Conservation (phyloP, 306 rosid species). For the Ammopiptanthus mongolicus region DNA sequence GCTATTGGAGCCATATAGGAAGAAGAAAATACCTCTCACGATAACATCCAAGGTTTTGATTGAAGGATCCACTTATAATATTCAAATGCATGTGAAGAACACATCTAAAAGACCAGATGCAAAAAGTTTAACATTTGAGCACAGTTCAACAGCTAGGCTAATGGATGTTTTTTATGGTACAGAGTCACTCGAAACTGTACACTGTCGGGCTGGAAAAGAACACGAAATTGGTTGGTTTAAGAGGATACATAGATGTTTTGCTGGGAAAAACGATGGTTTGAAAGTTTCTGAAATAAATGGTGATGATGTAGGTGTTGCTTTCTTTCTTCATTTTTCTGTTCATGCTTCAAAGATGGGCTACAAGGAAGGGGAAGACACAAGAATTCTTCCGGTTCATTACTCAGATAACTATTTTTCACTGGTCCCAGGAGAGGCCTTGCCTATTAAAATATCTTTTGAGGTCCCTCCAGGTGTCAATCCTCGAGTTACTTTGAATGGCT, state of each 20-base stretch:
- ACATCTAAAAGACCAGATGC: conserved; percentile 43
- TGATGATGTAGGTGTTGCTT: conserved; percentile 66
- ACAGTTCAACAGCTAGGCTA: conserved; percentile 35
- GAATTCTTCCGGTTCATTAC: conserved; percentile 91
- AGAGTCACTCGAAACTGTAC: conserved; percentile 13
- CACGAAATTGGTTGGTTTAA: conserved; percentile 35
- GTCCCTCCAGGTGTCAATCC: conserved; percentile 70
- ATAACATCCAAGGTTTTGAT: conserved; percentile 50
- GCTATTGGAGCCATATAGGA: conserved; percentile 65
- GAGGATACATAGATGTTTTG: conserved; percentile 41
- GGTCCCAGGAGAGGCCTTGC: conserved; percentile 72
- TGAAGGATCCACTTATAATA: conserved; percentile 54
- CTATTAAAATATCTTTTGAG: conserved; percentile 58
- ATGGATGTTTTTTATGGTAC: conserved; percentile 32
- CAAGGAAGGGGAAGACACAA: conserved; percentile 70
- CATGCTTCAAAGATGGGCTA: conserved; percentile 43
- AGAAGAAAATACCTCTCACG: conserved; percentile 66
- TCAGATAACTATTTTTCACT: conserved; percentile 88
- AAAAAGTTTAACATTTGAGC: conserved; percentile 26
- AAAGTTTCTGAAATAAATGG: conserved; percentile 54
- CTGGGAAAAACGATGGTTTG: conserved; percentile 34
- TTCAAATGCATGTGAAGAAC: conserved; percentile 66
- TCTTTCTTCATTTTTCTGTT: conserved; percentile 81
- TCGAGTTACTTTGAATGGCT: conserved; percentile 58
- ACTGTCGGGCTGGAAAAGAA: conserved; percentile 25